Conservation (phyloP, 305 asterid species). For the Striga hermonthica region DNA sequence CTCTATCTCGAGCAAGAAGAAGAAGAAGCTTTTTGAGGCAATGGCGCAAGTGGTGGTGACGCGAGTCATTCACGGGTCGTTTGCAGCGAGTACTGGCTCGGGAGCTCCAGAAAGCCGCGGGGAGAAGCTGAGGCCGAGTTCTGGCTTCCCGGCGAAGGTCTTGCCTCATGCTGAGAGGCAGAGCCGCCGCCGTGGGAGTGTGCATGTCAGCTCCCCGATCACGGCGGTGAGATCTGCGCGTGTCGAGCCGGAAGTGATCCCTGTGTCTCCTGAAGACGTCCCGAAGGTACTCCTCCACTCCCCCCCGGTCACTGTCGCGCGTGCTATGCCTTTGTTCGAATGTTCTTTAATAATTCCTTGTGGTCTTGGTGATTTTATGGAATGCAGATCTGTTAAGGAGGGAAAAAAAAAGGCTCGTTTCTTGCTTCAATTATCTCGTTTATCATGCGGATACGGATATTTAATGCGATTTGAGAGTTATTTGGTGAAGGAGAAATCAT, state of each 20-base stretch:
- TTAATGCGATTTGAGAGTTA: slow-evolving; percentile 9
- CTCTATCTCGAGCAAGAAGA: neutral
- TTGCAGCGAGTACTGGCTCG: slow-evolving; percentile 39
- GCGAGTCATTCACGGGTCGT: slow-evolving; percentile 51
- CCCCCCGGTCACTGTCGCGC: too few species aligned
- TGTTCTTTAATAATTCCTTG: neutral
- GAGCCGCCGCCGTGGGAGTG: slow-evolving; percentile 35
- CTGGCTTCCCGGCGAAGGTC: slow-evolving; percentile 48
- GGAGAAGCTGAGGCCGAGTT: slow-evolving; percentile 50
- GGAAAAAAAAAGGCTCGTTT: slow-evolving; percentile 18
- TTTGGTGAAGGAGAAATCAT: slow-evolving; percentile 13
- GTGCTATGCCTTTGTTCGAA: neutral
- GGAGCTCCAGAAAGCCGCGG: slow-evolving; percentile 42
- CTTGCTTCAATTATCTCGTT: slow-evolving; percentile 16
- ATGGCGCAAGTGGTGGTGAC: slow-evolving; percentile 74
- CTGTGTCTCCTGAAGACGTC: slow-evolving; percentile 59
- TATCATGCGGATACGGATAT: slow-evolving; percentile 10
- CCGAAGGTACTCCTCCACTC: slow-evolving; percentile 39
- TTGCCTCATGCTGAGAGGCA: slow-evolving; percentile 37
- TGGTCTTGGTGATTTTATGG: neutral
- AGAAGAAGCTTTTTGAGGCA: slow-evolving; percentile 15
- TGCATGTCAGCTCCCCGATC: slow-evolving; percentile 44
- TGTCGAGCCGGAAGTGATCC: slow-evolving; percentile 45
- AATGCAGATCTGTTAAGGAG: slow-evolving; percentile 15
- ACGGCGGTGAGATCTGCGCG: slow-evolving; percentile 49